A percentile compares a stretch with the other conserved stretches of the same genome.
These are phyloP conservation scores for Ceriops decandra DNA, from an alignment of 345 rosid genomes.

Conservation along the genomic window DNA sequence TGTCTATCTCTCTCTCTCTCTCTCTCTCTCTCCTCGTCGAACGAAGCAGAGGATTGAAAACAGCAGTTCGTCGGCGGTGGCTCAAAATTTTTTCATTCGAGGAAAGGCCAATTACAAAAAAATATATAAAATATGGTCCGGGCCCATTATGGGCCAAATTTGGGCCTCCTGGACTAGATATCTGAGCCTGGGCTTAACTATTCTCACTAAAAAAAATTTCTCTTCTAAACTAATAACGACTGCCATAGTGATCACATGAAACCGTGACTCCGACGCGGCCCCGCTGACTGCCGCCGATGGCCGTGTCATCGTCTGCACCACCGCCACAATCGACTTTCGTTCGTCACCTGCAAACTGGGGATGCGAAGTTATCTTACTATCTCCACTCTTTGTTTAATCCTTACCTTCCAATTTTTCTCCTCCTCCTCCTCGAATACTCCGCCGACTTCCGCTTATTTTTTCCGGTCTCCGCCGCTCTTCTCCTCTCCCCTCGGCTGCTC, in stretches of 20 bases:
- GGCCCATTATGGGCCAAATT: too few relatives aligned
- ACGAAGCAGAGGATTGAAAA: too few relatives aligned
- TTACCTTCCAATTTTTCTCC: constrained; percentile 43
- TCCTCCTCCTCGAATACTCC: constrained; percentile 64
- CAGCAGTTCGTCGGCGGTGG: too few relatives aligned
- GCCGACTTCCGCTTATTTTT: constrained; percentile 83
- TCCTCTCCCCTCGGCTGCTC: constrained; percentile 46
- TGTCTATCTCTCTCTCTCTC: not conserved
- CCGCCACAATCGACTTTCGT: constrained; percentile 11
- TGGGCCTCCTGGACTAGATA: too few relatives aligned
- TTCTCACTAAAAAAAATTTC: too few relatives aligned
- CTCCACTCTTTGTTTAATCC: constrained; percentile 52
- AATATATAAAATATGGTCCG: too few relatives aligned
- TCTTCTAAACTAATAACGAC: not conserved
- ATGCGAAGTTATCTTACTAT: constrained; percentile 45
- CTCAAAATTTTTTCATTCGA: too few relatives aligned
- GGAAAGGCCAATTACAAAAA: too few relatives aligned
- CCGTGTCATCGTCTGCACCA: not conserved
- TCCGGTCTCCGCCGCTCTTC: constrained; percentile 61
- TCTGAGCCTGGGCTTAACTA: too few relatives aligned
- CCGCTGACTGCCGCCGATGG: not conserved
- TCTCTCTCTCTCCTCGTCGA: not conserved
- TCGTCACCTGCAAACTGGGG: constrained; percentile 38
- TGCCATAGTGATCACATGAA: not conserved
- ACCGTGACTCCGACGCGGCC: not conserved